Percentiles rank a stretch among this genome's conserved stretches.
These are phyloP conservation scores for Boletus sp. DNA, from an alignment of 768 basidiomycete species.

Conservation along the genomic window DNA sequence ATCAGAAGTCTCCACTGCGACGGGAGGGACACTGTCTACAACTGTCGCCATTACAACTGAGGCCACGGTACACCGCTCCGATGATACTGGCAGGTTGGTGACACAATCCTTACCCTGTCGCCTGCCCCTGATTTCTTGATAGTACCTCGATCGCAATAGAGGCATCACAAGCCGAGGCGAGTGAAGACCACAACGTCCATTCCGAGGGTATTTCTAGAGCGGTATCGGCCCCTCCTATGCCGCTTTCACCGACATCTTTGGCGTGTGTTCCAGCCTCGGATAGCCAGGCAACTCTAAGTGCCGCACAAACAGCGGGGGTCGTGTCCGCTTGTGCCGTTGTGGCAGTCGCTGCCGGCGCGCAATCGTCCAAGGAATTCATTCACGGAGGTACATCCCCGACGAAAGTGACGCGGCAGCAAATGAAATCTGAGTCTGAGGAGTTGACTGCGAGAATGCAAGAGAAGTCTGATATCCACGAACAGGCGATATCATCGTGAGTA, in stretches of 20 bases:
- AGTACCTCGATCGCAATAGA: neutral
- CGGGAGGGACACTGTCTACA: neutral
- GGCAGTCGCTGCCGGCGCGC: neutral
- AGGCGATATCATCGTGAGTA: constrained; percentile 5
- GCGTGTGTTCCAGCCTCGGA: neutral
- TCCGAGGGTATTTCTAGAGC: neutral
- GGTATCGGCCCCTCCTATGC: neutral
- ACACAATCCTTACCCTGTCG: neutral
- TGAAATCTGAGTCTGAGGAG: neutral
- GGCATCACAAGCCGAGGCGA: neutral
- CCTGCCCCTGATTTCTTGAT: neutral
- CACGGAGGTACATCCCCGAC: neutral
- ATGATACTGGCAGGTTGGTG: constrained; percentile 4
- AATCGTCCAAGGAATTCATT: neutral
- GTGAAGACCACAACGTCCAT: neutral
- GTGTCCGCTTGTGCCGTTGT: neutral
- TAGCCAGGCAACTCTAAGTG: neutral
- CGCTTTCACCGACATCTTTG: neutral
- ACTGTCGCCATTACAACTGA: neutral
- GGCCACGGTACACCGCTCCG: neutral
- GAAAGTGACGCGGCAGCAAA: neutral
- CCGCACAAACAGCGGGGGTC: neutral
- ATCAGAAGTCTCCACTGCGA: neutral
- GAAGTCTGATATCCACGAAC: neutral
- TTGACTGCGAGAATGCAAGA: neutral